Percentiles rank a stretch among this genome's conserved stretches.
Conservation (phyloP, 495 filamentous ascomycete genomes). For the Neurospora pannonica region DNA sequence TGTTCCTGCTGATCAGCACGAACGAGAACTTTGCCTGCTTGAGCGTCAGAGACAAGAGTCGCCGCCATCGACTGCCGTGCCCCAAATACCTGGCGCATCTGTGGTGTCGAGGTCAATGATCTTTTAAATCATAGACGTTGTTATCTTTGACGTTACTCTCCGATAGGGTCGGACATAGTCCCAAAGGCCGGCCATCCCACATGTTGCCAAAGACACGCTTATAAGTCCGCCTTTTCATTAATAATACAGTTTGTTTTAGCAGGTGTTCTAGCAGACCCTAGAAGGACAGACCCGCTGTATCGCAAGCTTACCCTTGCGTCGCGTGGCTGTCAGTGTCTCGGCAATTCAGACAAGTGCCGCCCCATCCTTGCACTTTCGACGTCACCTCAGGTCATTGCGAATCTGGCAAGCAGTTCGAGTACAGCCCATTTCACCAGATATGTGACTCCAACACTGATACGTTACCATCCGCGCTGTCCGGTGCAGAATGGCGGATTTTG, state of each 20-base stretch:
- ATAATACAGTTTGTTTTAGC: neutral
- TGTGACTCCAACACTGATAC: neutral
- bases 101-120: neutral
- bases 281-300: neutral
- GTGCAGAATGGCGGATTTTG: neutral
- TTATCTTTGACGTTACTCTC: no score
- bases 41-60: slow-evolving; percentile 8
- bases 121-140: neutral
- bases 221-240: neutral
- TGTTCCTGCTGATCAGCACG: slow-evolving; percentile 32
- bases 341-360: neutral
- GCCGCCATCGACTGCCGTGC: neutral
- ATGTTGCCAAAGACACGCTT: neutral
- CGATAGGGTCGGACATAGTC: no score
- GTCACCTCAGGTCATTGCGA: neutral
- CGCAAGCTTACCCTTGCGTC: neutral
- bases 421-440: neutral
- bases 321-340: neutral
- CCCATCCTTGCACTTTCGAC: neutral
- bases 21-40: slow-evolving; percentile 20
- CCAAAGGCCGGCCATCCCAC: no score
- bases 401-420: neutral
- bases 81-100: neutral
- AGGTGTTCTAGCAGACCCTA: neutral
- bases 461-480: neutral